Evolutionary conservation across 352 stramenopile species (phyloP).

Genomic region (Phytopythium oedochilum): DNA sequence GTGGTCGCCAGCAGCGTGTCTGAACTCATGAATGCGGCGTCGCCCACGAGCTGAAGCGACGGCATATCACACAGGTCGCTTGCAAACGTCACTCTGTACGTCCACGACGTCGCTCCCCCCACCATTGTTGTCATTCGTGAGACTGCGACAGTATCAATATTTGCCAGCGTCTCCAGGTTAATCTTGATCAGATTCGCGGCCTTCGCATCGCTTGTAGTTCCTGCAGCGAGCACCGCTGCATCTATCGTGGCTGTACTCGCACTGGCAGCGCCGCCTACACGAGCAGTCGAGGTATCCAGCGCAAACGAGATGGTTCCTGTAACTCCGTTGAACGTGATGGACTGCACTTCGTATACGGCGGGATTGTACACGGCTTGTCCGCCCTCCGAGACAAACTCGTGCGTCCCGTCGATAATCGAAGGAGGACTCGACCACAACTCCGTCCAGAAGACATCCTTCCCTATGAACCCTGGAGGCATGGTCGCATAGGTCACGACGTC

Average conservation of each 20-base stretch:
- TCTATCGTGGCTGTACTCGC: slow-evolving; percentile 42
- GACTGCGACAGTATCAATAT: slow-evolving; percentile 83
- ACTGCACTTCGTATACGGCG: slow-evolving; percentile 89
- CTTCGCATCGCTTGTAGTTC: slow-evolving; percentile 31
- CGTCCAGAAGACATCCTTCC: slow-evolving; percentile 94
- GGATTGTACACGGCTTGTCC: slow-evolving; percentile 91
- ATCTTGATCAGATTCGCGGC: slow-evolving; percentile 77
- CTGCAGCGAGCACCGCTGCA: slow-evolving; percentile 29
- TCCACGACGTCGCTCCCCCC: slow-evolving; percentile 28
- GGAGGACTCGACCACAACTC: slow-evolving; percentile 89
- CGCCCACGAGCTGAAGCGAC: slow-evolving; percentile 48
- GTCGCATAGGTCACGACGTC: slow-evolving; percentile 87
- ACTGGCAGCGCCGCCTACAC: slow-evolving; percentile 37
- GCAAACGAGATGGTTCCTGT: slow-evolving; percentile 63
- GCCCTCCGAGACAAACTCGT: slow-evolving; percentile 89
- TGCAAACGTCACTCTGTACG: slow-evolving; percentile 86
- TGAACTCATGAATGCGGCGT: slow-evolving; percentile 36
- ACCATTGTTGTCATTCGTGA: slow-evolving; percentile 35
- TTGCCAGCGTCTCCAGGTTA: slow-evolving; percentile 74
- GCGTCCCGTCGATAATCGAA: slow-evolving; percentile 82
- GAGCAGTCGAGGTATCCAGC: slow-evolving; percentile 65
- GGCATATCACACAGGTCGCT: slow-evolving; percentile 82
- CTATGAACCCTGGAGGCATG: slow-evolving; percentile 75
- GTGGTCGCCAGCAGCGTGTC: slow-evolving; percentile 27
- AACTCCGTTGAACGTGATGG: slow-evolving; percentile 60